phyloP scores from a whole-genome alignment of 139 green algal genomes.

The Chlorella vulgaris region DNA sequence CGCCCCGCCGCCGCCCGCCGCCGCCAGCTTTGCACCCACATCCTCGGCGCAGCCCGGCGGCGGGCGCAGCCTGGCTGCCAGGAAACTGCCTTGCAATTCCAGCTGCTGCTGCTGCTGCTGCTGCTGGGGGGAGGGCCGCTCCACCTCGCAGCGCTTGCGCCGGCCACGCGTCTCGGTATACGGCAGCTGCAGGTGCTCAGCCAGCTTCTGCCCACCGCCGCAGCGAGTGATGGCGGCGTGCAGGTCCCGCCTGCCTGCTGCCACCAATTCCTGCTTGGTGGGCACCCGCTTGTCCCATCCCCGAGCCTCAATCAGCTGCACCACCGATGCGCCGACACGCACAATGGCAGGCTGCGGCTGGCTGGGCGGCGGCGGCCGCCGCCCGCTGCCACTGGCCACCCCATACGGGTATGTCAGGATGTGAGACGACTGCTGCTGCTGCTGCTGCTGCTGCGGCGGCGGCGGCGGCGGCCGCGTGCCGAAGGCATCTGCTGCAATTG shows the following conservation, averaged over 20 bases:
- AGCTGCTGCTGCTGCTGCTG: background rate
- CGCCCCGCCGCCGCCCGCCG: background rate
- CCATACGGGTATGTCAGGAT: background rate
- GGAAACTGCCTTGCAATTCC: background rate
- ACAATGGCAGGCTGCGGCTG: constrained; percentile 23
- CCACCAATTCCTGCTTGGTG: constrained; percentile 36
- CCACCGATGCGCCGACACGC: constrained; percentile 3
- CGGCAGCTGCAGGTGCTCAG: constrained; percentile 13
- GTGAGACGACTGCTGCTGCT: background rate
- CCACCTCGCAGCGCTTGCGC: background rate
- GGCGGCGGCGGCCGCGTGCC: background rate
- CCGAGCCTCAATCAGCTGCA: constrained; percentile 22
- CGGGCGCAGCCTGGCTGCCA: background rate
- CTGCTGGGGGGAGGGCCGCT: background rate
- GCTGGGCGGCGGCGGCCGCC: background rate
- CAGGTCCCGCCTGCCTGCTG: constrained; percentile 10
- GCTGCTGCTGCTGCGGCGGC: background rate
- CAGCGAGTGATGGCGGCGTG: background rate
- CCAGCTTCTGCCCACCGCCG: constrained; percentile 18
- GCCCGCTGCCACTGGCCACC: background rate
- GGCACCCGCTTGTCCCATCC: constrained; percentile 26
- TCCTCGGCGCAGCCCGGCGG: too few species aligned
- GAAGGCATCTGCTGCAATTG: too few species aligned
- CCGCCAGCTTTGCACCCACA: too few species aligned
- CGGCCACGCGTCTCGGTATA: constrained; percentile 15